A percentile compares a stretch with the other conserved stretches of the same genome.
Evolutionary conservation across 2,329 filamentous ascomycete species (phyloP).

Genomic region (Colletotrichum eremochloae): DNA sequence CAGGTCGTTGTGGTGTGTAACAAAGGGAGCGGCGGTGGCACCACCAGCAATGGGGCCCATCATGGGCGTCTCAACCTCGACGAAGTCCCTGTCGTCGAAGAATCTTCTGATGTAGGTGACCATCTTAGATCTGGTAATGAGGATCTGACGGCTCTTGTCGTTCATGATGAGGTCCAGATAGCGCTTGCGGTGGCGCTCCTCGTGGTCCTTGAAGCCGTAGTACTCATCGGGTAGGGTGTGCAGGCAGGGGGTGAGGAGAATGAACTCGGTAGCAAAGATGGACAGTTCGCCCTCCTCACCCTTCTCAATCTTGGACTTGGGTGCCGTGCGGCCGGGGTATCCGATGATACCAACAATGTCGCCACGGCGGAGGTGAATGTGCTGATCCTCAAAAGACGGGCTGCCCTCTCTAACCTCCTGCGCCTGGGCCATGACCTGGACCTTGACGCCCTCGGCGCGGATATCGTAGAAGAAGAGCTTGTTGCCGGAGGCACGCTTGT

Average conservation of each 20-base stretch:
- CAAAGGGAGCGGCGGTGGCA: slow-evolving; percentile 94
- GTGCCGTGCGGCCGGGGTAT: slow-evolving; percentile 83
- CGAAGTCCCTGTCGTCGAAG: slow-evolving; percentile 89
- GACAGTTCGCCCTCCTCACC: slow-evolving; percentile 91
- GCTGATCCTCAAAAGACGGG: slow-evolving; percentile 84
- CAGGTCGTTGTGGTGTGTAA: slow-evolving; percentile 95
- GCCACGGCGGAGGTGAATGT: slow-evolving; percentile 88
- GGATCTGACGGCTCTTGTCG: slow-evolving; percentile 83
- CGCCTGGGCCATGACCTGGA: slow-evolving; percentile 94
- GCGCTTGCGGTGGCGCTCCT: slow-evolving; percentile 91
- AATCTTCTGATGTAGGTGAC: slow-evolving; percentile 89
- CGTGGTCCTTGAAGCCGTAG: slow-evolving; percentile 95
- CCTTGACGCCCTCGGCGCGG: slow-evolving; percentile 72
- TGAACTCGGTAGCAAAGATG: slow-evolving; percentile 89
- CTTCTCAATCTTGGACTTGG: slow-evolving; percentile 85
- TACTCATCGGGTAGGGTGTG: slow-evolving; percentile 91
- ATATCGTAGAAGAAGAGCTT: slow-evolving; percentile 96
- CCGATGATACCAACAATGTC: slow-evolving; percentile 93
- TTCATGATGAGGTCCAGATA: slow-evolving; percentile 99
- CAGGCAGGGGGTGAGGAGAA: slow-evolving; percentile 89
- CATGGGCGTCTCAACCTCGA: slow-evolving; percentile 97
- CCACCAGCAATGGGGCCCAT: slow-evolving; percentile 97
- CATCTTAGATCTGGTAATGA: slow-evolving; percentile 89
- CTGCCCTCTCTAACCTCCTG: slow-evolving; percentile 79
- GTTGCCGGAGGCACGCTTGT: slow-evolving; percentile 82